phyloP scores from a whole-genome alignment of 1,284 basidiomycete genomes.

The Sporisorium graminicola region DNA sequence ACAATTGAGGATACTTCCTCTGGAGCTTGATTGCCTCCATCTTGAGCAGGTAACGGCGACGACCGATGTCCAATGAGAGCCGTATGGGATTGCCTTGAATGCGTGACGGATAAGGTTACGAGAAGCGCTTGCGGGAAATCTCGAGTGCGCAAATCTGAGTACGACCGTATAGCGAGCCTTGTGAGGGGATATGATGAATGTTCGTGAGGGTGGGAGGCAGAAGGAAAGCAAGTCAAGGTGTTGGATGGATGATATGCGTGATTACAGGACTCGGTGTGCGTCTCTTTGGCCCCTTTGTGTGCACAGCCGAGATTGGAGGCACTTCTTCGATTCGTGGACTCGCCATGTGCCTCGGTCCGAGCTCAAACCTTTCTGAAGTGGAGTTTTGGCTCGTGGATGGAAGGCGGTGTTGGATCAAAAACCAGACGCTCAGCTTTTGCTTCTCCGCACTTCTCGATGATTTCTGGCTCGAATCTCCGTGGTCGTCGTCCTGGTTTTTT shows the following conservation, averaged over 20 bases:
- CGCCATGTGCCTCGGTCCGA: conserved; percentile 3
- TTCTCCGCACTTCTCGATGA: conserved; percentile 1
- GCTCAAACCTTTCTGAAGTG: background rate
- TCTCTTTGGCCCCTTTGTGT: background rate
- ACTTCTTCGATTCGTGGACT: background rate
- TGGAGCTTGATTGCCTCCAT: conserved; percentile 89
- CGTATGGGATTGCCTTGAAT: background rate
- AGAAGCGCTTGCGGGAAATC: background rate
- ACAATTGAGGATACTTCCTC: conserved; percentile 96
- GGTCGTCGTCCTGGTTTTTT: background rate
- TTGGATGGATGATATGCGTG: background rate
- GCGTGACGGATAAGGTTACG: background rate
- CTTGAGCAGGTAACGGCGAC: conserved; percentile 7
- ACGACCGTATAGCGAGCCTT: background rate
- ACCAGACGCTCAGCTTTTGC: conserved; percentile 3
- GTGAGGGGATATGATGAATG: background rate
- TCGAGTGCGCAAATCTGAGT: background rate
- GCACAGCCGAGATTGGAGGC: background rate
- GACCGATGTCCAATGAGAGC: background rate
- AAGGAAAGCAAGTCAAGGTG: background rate
- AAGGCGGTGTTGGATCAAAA: background rate
- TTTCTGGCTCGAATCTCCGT: background rate
- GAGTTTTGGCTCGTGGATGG: background rate
- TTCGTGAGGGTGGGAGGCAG: background rate
- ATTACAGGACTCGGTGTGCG: background rate